These are phyloP conservation scores for Pseudogymnoascus sp. DNA, from an alignment of 2,329 filamentous ascomycete genomes.

Conservation along the genomic window DNA sequence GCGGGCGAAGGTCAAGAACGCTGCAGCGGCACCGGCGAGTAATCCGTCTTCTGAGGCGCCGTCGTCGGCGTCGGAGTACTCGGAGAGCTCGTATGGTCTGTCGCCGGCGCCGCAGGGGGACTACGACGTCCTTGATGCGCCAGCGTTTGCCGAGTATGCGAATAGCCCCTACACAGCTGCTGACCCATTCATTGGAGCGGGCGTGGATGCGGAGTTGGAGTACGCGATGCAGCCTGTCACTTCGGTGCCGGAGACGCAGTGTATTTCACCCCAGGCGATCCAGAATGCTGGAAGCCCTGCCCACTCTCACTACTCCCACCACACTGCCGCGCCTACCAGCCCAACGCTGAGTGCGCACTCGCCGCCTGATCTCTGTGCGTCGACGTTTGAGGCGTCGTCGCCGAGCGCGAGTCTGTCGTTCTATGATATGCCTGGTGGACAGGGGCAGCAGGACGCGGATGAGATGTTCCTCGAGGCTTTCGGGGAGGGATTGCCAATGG, in stretches of 20 bases:
- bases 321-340: slow-evolving; percentile 18
- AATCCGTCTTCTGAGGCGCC: slow-evolving; percentile 16
- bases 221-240: slow-evolving; percentile 16
- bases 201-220: slow-evolving; percentile 26
- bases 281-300: slow-evolving; percentile 22
- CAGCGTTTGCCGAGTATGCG: slow-evolving; percentile 29
- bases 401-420: slow-evolving; percentile 31
- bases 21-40: neutral
- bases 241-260: slow-evolving; percentile 13
- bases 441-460: slow-evolving; percentile 24
- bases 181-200: slow-evolving; percentile 32
- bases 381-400: slow-evolving; percentile 40
- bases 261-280: slow-evolving; percentile 26
- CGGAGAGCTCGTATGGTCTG: slow-evolving; percentile 46
- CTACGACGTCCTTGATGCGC: slow-evolving; percentile 33
- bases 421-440: slow-evolving; percentile 20
- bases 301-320: slow-evolving; percentile 19
- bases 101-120: slow-evolving; percentile 40
- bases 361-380: slow-evolving; percentile 52
- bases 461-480: slow-evolving; percentile 31
- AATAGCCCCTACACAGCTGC: slow-evolving; percentile 28
- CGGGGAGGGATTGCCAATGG: slow-evolving; percentile 8
- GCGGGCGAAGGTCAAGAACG: slow-evolving; percentile 44
- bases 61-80: slow-evolving; percentile 48
- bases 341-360: slow-evolving; percentile 45